Base-by-base conservation (phyloP, 257 asterid species). In the Plantago ovata region DNA sequence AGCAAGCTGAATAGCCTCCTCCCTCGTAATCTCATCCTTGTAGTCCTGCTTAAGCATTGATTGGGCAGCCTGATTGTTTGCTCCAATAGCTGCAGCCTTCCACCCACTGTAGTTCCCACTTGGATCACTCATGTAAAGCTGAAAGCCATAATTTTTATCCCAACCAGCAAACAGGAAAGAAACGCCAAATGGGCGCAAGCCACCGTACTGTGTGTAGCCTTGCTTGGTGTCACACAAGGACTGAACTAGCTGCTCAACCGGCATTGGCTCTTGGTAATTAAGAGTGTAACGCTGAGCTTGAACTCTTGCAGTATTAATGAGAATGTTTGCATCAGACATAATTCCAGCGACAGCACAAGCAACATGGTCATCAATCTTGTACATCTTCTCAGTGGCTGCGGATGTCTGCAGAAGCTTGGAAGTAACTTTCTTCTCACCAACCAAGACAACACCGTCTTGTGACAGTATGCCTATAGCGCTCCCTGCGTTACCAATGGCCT, bases 331-430 rank as follows among this genome's bases (percentile, higher is more conserved):
- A 69, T 89, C 97, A 21, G 97, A 89, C 97, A 89, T 89, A 7
- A 86, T 89, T 45, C 97, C 97, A 57, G 97, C 97, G 45, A 89
- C 97, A 38, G 95, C 97, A 61, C 97, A 89, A 0, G 97, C 97
- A 8, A 89, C 92, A 16, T 89, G 97, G 79, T 86, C 94, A 54
- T 89, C 97, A n/a, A 89, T 81, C 83, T 86, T 89, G 79, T 85
- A 89, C 97, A 86, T 89, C 76, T 89, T 89, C 75, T 89, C 97
- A n/a, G 88, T 77, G 22, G 97, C 71, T 2, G 85, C 85, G 6
- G 97, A 89, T 43, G 95, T 85, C 67, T 89, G 91, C 18, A 89
- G 87, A 54, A 89, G 95, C 81, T 89, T 89, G 44, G 97, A 89
- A 13, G 90, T 86, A 19, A 89, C 97, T 63, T 86, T 89, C 87